Evolutionary conservation across 2,329 filamentous ascomycete species (phyloP), one percentile per base, ranked within the genome.

Genomic region (Pestalotiopsis sp.): DNA sequence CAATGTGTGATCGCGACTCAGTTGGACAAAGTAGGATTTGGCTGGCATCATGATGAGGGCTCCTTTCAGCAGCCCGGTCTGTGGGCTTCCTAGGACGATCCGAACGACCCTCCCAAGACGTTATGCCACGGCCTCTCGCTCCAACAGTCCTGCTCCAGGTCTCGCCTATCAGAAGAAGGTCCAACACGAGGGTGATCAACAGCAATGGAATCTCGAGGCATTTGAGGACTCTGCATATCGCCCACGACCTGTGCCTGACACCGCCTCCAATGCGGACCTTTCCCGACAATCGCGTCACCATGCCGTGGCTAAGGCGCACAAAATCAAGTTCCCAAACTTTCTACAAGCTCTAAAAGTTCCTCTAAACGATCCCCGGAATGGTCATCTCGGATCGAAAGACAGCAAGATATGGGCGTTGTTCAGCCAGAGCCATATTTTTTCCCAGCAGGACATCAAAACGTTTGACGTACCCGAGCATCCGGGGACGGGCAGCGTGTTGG

Each of bases 291-390:
- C 41, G 45, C 45, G 45, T 20, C 17, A n/a, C 45, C 14, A 52
- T 52, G 11, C 14, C 4, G 57, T 72, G n/a, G 74, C 62, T 75
- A 84, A 84, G 70, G 79, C 86, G 70, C 84, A 85, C 77, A 75
- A 82, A 14, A 82, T 89, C 52, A 52, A 13, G 4, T 71, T 76
- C 13, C 72, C 76, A 7, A 25, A 13, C 1, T n/a, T 39, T 11
- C 12, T 74, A 49, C 62, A 67, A 7, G 9, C 14, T n/a, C 14
- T 72, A 7, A 68, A 45, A n/a, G 2, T 66, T 45, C 73, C 31
- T 2, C 31, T 9, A 6, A 36, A 36, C 31, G 31, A 36, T 36
- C 31, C 31, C 31, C 31, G 31, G 31, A 36, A 7, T 2, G 31
- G 13, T 20, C 11, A 59, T n/a, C 25, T 70, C 36, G n/a, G 3